phyloP scores from a whole-genome alignment of 2,329 filamentous ascomycete genomes.

The Sporothrix dimorphospora region DNA sequence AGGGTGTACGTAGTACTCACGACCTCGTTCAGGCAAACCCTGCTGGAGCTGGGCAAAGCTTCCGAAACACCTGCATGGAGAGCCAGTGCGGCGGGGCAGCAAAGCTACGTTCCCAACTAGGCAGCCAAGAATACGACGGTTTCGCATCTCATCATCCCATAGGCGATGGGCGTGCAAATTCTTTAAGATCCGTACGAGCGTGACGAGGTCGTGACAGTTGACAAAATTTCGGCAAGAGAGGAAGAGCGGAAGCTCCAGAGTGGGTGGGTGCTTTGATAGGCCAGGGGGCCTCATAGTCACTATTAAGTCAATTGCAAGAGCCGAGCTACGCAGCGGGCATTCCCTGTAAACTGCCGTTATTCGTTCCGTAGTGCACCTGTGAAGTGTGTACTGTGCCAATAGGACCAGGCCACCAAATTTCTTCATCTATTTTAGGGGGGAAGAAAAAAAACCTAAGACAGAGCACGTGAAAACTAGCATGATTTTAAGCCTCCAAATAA shows the following conservation, averaged over 20 bases:
- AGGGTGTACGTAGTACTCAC: background rate
- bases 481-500: background rate
- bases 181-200: background rate
- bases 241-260: background rate
- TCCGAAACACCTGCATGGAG: background rate
- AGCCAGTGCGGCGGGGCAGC: background rate
- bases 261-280: background rate
- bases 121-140: conserved; percentile 27
- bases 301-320: background rate
- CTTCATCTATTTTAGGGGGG: background rate
- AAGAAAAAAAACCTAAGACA: background rate
- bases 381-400: background rate
- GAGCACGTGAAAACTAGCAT: background rate
- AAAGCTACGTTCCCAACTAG: conserved; percentile 23
- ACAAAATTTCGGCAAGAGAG: background rate
- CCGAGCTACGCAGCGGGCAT: too few species aligned
- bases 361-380: too few species aligned
- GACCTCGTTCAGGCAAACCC: background rate
- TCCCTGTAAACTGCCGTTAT: too few species aligned
- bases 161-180: background rate
- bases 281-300: background rate
- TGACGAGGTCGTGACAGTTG: background rate
- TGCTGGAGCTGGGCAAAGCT: background rate
- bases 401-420: background rate
- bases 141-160: conserved; percentile 35